Evolutionary conservation across 805 yeast genomes (phyloP).

Genomic region (Sugiyamaella lignohabitans): DNA sequence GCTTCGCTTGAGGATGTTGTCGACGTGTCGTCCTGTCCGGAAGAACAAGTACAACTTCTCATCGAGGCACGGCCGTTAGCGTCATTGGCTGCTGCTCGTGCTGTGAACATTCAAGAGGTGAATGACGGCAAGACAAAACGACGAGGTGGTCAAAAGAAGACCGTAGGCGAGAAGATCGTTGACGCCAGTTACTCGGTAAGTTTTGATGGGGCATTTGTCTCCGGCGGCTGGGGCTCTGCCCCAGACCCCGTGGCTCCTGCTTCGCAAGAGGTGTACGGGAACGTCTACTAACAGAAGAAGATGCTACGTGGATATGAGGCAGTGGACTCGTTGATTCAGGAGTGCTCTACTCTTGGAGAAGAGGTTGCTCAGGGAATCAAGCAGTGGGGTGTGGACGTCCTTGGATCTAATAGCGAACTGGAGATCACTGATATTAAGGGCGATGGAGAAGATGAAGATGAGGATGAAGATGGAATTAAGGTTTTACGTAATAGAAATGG

Average conservation of each 20-base stretch:
- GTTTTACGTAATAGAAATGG: conserved; percentile 19
- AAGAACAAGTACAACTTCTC: conserved; percentile 57
- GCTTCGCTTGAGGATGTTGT: conserved; percentile 69
- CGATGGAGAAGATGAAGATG: conserved; percentile 31
- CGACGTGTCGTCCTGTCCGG: conserved; percentile 69
- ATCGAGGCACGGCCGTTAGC: conserved; percentile 65
- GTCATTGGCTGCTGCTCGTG: conserved; percentile 52
- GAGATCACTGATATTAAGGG: conserved; percentile 50
- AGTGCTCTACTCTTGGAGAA: conserved; percentile 73
- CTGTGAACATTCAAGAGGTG: conserved; percentile 44
- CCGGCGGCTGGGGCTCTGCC: no score
- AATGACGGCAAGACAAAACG: conserved; percentile 26
- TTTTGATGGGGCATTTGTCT: background rate
- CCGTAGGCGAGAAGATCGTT: conserved; percentile 67
- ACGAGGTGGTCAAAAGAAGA: conserved; percentile 42
- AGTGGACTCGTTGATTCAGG: conserved; percentile 81
- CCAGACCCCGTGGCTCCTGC: no score
- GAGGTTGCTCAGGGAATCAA: conserved; percentile 64
- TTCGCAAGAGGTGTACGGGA: no score
- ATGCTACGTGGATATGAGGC: conserved; percentile 87
- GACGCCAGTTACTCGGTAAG: conserved; percentile 47
- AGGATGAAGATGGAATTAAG: background rate
- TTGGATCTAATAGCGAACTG: conserved; percentile 57
- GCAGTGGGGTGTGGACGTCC: conserved; percentile 82
- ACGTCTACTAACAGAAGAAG: no score